Conservation (phyloP, 2,329 filamentous ascomycete species). For the Aspergillus ibericus region DNA sequence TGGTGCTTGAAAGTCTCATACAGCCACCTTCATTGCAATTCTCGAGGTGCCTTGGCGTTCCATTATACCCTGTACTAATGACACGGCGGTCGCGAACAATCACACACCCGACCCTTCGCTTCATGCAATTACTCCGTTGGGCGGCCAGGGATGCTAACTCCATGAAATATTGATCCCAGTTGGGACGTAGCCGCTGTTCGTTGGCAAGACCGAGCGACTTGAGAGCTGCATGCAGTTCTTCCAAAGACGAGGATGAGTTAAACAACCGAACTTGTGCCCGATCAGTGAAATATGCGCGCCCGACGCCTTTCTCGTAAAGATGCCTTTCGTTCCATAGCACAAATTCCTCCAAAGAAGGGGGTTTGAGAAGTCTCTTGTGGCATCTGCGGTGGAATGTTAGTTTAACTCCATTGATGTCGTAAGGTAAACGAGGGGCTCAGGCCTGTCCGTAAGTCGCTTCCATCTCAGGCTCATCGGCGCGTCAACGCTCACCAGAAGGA, state of each 20-base stretch:
- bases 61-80: conserved; percentile 95
- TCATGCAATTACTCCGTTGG: conserved; percentile 95
- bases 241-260: conserved; percentile 74
- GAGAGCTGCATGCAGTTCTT: conserved; percentile 71
- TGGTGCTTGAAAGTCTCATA: conserved; percentile 23
- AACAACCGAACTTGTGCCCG: conserved; percentile 81
- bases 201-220: conserved; percentile 74
- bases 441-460: conserved; percentile 68
- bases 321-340: conserved; percentile 68
- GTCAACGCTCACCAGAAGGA: conserved; percentile 88
- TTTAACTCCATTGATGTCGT: not conserved
- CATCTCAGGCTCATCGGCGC: conserved; percentile 83
- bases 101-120: conserved; percentile 90
- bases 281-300: conserved; percentile 74
- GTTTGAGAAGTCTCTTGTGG: conserved; percentile 46
- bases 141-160: conserved; percentile 88
- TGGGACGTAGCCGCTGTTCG: conserved; percentile 76
- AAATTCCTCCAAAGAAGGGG: conserved; percentile 59
- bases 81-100: conserved; percentile 83
- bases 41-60: conserved; percentile 81
- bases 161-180: conserved; percentile 99
- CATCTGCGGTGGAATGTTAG: conserved; percentile 43
- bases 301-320: conserved; percentile 65
- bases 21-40: conserved; percentile 96
- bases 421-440: conserved; percentile 32